Evolutionary conservation across 371 early-diverging fungal genomes (phyloP).

Genomic region (Dichotomocladium elegans): DNA sequence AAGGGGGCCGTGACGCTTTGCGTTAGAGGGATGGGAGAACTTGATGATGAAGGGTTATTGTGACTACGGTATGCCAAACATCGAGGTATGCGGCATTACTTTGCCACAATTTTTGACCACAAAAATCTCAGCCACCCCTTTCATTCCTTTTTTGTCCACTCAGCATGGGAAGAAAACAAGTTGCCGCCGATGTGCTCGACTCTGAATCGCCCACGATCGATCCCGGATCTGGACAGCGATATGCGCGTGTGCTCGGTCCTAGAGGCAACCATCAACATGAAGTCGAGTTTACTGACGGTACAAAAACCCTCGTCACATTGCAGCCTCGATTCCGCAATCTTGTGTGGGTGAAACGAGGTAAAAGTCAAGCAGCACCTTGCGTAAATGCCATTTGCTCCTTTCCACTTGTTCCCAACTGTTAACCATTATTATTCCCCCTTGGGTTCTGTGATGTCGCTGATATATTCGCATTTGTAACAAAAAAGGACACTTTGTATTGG

Average conservation of each 20-base stretch:
- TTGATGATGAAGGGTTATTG: too few relatives aligned
- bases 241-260: constrained; percentile 64
- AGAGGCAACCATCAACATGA: constrained; percentile 77
- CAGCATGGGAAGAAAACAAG: constrained; percentile 41
- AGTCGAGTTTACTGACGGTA: constrained; percentile 55
- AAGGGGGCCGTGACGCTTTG: too few relatives aligned
- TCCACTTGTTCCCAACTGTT: neutral
- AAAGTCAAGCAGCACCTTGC: too few relatives aligned
- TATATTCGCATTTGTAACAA: neutral
- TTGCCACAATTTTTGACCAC: too few relatives aligned
- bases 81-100: too few relatives aligned
- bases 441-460: too few relatives aligned
- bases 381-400: too few relatives aligned
- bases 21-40: too few relatives aligned
- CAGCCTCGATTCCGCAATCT: constrained; percentile 78
- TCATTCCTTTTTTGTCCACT: neutral
- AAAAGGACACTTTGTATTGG: constrained; percentile 65
- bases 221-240: constrained; percentile 34
- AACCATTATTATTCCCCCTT: neutral
- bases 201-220: constrained; percentile 24
- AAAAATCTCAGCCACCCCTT: neutral
- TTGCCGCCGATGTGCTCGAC: constrained; percentile 20
- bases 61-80: too few relatives aligned
- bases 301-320: constrained; percentile 59
- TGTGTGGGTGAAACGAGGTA: constrained; percentile 85